Conservation (phyloP, 108 stramenopile species). For the Conticribra guillardii region DNA sequence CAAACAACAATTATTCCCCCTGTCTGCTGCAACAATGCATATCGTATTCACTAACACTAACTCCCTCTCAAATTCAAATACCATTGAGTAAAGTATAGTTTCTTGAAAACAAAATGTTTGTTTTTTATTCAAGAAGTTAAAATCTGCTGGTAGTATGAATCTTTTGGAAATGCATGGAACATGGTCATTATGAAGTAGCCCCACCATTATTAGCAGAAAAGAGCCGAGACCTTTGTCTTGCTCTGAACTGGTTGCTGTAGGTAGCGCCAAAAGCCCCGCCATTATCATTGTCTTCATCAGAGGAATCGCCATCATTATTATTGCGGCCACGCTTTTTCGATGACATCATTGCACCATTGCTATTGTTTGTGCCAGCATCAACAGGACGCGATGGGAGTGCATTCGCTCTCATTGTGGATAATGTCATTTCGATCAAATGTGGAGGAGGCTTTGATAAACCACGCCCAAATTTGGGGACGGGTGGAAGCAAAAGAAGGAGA, state of each 20-base stretch:
- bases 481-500: slow-evolving; percentile 69
- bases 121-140: slow-evolving; percentile 13
- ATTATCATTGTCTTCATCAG: slow-evolving; percentile 62
- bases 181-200: slow-evolving; percentile 3
- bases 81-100: background rate
- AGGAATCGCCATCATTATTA: slow-evolving; percentile 64
- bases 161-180: slow-evolving; percentile 6
- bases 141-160: slow-evolving; percentile 1
- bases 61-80: background rate
- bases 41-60: too few relatives aligned
- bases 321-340: slow-evolving; percentile 40
- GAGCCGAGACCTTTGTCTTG: slow-evolving; percentile 69
- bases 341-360: slow-evolving; percentile 22
- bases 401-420: slow-evolving; percentile 66
- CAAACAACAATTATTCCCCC: too few relatives aligned
- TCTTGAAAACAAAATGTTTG: slow-evolving; percentile 16
- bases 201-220: slow-evolving; percentile 3
- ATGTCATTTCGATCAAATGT: slow-evolving; percentile 79
- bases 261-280: slow-evolving; percentile 51
- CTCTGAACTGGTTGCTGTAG: slow-evolving; percentile 80
- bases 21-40: too few relatives aligned
- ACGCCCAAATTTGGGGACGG: slow-evolving; percentile 63
- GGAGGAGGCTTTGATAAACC: slow-evolving; percentile 81
- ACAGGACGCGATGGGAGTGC: slow-evolving; percentile 75
- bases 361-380: slow-evolving; percentile 25